Conservation (phyloP, 768 basidiomycete genomes). For the Amanita molliuscula region DNA sequence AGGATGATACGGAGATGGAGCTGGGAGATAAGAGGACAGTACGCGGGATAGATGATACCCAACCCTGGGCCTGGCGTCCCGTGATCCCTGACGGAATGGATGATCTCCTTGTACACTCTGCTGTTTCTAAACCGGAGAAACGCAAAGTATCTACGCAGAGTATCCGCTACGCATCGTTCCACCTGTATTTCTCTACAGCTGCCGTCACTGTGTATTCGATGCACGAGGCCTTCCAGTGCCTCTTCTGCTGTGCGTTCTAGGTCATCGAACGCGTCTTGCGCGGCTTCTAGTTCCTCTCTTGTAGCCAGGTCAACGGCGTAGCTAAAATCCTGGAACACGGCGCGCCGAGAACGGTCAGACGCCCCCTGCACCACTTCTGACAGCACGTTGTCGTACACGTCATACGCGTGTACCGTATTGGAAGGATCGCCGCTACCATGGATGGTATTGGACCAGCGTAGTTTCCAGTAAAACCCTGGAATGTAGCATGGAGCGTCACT, state of each 20-base stretch:
- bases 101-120: constrained; percentile 29
- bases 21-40: constrained; percentile 19
- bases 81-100: constrained; percentile 17
- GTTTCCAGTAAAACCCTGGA: neutral
- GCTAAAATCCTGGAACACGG: constrained; percentile 17
- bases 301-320: constrained; percentile 16
- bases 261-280: constrained; percentile 29
- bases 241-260: constrained; percentile 34
- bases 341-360: constrained; percentile 1
- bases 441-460: neutral
- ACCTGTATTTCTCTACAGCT: constrained; percentile 18
- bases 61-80: constrained; percentile 8
- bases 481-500: neutral
- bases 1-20: constrained; percentile 22
- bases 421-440: neutral
- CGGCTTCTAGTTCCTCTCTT: constrained; percentile 20
- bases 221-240: constrained; percentile 1
- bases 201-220: neutral
- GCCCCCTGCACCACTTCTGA: constrained; percentile 31
- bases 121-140: constrained; percentile 54
- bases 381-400: constrained; percentile 41
- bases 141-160: constrained; percentile 38
- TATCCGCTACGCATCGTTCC: constrained; percentile 20
- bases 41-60: constrained; percentile 17
- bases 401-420: constrained; percentile 32